Evolutionary conservation across 2,329 filamentous ascomycete species (phyloP).

Genomic region (Verticillium dahliae): DNA sequence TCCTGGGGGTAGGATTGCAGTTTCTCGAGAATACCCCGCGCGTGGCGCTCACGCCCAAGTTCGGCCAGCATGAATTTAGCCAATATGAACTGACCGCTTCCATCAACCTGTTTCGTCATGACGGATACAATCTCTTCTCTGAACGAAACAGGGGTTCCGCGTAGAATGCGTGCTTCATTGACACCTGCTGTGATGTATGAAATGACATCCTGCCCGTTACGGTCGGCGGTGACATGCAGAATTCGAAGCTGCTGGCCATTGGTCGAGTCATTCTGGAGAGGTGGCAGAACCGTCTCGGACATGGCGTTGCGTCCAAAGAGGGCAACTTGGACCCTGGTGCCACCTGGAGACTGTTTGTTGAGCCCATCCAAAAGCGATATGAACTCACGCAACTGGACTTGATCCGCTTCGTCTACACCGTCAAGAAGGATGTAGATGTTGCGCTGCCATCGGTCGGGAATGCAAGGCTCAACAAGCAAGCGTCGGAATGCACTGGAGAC

Average conservation of each 20-base stretch:
- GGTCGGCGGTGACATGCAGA: conserved; percentile 33
- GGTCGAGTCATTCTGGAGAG: conserved; percentile 14
- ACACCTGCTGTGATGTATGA: conserved; percentile 35
- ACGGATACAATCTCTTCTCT: conserved; percentile 29
- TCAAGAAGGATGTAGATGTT: conserved; percentile 37
- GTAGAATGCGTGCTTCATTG: conserved; percentile 28
- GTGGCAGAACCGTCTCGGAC: conserved; percentile 31
- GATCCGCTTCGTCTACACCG: conserved; percentile 37
- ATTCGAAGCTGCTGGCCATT: conserved; percentile 25
- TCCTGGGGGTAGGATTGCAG: conserved; percentile 36
- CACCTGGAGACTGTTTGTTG: conserved; percentile 8
- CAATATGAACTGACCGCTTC: conserved; percentile 36
- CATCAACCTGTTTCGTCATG: conserved; percentile 32
- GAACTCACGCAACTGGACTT: conserved; percentile 28
- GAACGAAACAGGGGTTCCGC: conserved; percentile 22
- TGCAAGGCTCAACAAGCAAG: conserved; percentile 31
- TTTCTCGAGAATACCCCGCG: conserved; percentile 34
- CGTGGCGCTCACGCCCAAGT: conserved; percentile 35
- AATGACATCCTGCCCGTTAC: conserved; percentile 33
- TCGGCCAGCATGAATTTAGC: conserved; percentile 45
- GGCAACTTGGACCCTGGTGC: conserved; percentile 26
- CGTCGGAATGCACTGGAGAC: conserved; percentile 35
- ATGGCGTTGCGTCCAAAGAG: conserved; percentile 35
- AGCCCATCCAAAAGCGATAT: conserved; percentile 25
- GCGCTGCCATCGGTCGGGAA: conserved; percentile 23